Evolutionary conservation across 2,329 filamentous ascomycete genomes (phyloP).

Genomic region (Arachnopeziza araneosa): DNA sequence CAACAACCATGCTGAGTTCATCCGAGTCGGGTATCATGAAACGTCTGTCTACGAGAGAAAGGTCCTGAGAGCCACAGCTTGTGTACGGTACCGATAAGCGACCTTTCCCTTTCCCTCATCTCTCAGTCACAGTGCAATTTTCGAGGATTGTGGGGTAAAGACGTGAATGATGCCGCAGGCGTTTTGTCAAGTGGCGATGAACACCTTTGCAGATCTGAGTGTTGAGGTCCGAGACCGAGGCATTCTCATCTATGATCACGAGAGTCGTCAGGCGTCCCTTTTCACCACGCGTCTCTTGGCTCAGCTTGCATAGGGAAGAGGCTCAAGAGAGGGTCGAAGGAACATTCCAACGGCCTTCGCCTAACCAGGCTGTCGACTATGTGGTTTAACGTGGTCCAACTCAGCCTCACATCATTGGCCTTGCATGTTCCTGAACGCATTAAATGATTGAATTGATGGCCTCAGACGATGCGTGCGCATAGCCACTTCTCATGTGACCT

Average conservation of each 20-base stretch:
- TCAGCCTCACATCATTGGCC: slow-evolving; percentile 1
- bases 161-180: background rate
- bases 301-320: background rate
- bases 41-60: background rate
- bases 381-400: background rate
- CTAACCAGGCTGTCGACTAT: background rate
- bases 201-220: background rate
- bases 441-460: background rate
- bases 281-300: background rate
- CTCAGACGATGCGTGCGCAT: background rate
- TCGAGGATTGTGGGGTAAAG: background rate
- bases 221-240: background rate
- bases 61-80: background rate
- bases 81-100: background rate
- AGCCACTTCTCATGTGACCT: background rate
- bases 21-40: background rate
- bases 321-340: background rate
- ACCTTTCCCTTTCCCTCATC: background rate
- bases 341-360: background rate
- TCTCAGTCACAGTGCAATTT: background rate
- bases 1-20: background rate
- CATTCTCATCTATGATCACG: background rate
- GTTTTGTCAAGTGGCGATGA: too few relatives aligned
- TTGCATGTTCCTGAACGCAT: background rate
- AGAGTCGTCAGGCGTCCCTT: background rate